Evolutionary conservation across 78 protist species (phyloP).

Genomic region (Anaeramoeba flamelloides): DNA sequence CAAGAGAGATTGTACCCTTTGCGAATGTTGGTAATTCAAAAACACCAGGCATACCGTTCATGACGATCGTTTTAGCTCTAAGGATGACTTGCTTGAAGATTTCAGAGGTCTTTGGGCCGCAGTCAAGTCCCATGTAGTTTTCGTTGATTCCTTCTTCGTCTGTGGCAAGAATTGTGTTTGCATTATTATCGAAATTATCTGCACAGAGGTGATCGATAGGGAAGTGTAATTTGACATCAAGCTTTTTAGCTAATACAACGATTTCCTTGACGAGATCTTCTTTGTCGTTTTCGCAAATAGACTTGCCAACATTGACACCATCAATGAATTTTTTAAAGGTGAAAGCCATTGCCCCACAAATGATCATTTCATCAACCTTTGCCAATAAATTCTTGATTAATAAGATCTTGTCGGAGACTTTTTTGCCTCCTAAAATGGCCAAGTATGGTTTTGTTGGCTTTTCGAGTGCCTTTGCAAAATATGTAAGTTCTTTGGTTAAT

Average conservation of each 20-base stretch:
- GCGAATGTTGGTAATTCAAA: conserved; percentile 77
- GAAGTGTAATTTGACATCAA: neutral
- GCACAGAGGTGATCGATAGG: conserved; percentile 63
- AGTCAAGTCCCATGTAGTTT: conserved; percentile 91
- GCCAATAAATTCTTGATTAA: conserved; percentile 76
- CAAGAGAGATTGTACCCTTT: conserved; percentile 56
- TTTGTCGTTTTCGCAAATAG: neutral
- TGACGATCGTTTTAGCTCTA: conserved; percentile 63
- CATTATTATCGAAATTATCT: conserved; percentile 45
- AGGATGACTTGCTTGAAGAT: conserved; percentile 24
- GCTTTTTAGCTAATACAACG: neutral
- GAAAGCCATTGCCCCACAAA: conserved; percentile 72
- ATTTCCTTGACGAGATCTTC: neutral
- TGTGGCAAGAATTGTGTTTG: conserved; percentile 20
- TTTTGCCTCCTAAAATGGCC: conserved; percentile 92
- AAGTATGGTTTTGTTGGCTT: conserved; percentile 79
- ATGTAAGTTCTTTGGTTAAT: conserved; percentile 79
- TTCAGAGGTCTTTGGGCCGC: conserved; percentile 72
- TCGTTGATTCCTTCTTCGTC: conserved; percentile 73
- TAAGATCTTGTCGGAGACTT: conserved; percentile 64
- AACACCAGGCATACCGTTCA: conserved; percentile 93
- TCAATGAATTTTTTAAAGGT: neutral
- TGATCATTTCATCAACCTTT: conserved; percentile 76
- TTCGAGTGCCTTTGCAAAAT: conserved; percentile 69
- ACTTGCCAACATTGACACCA: neutral